A percentile compares a stretch with the other conserved stretches of the same genome.
Evolutionary conservation across 805 yeast species (phyloP).

Genomic region (Ogataea allantospora): DNA sequence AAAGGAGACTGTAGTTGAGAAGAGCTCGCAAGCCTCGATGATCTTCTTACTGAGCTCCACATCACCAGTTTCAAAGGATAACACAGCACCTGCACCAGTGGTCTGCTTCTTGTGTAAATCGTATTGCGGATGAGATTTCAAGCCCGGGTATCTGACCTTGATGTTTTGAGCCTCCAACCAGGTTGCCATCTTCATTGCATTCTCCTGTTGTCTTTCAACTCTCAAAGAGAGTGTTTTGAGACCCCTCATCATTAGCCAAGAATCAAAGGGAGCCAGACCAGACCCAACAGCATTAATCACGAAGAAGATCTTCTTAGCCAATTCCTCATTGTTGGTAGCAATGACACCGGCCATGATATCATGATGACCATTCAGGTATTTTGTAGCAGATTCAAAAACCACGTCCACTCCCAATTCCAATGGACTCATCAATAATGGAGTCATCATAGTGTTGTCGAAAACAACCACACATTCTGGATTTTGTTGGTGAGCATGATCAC

Average conservation of each 20-base stretch:
- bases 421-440: conserved; percentile 84
- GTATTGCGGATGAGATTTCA: conserved; percentile 76
- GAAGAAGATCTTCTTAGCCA: conserved; percentile 69
- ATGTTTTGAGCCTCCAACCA: conserved; percentile 68
- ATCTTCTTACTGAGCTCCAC: conserved; percentile 63
- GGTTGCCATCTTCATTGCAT: conserved; percentile 71
- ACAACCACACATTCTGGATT: conserved; percentile 72
- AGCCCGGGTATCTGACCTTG: conserved; percentile 84
- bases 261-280: conserved; percentile 90
- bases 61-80: conserved; percentile 84
- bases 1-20: conserved; percentile 88
- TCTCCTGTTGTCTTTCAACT: conserved; percentile 82
- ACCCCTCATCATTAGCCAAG: conserved; percentile 86
- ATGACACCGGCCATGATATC: conserved; percentile 95
- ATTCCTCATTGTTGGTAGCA: conserved; percentile 60
- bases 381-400: conserved; percentile 92
- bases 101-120: conserved; percentile 75
- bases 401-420: conserved; percentile 85
- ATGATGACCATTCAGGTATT: conserved; percentile 91
- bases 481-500: conserved; percentile 61
- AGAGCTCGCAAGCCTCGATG: conserved; percentile 72
- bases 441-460: conserved; percentile 96
- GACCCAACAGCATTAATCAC: conserved; percentile 89
- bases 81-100: conserved; percentile 85
- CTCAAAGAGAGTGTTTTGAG: conserved; percentile 84